These are phyloP conservation scores for Sindora glabra DNA, from an alignment of 306 rosid genomes.

Conservation along the genomic window DNA sequence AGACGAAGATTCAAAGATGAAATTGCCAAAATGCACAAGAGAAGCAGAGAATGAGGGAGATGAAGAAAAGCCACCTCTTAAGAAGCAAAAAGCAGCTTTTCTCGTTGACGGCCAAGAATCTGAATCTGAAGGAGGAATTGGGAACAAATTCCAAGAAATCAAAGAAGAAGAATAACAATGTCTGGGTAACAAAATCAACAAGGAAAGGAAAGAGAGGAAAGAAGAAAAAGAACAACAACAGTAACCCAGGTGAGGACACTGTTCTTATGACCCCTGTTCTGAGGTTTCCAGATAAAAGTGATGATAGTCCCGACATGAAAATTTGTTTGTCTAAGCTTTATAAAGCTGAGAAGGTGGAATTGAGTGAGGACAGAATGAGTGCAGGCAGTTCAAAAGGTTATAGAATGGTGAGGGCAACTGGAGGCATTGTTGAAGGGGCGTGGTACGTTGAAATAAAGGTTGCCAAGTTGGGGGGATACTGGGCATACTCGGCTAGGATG, in stretches of 20 bases:
- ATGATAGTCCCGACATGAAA: conserved; percentile 61
- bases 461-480: conserved; percentile 57
- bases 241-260: conserved; percentile 46
- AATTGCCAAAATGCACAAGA: conserved; percentile 36
- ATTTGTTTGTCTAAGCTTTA: conserved; percentile 81
- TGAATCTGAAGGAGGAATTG: conserved; percentile 34
- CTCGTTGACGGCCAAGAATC: conserved; percentile 31
- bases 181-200: conserved; percentile 87
- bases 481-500: conserved; percentile 92
- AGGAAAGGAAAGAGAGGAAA: conserved; percentile 82
- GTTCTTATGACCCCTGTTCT: conserved; percentile 80
- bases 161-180: conserved; percentile 86
- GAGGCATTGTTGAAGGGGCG: conserved; percentile 82
- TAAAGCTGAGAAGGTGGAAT: conserved; percentile 93
- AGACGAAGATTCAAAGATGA: conserved; percentile 25
- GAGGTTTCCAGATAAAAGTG: conserved; percentile 80
- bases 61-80: conserved; percentile 71
- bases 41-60: conserved; percentile 41
- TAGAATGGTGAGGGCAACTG: conserved; percentile 90
- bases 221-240: conserved; percentile 44
- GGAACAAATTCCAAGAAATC: conserved; percentile 59
- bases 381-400: conserved; percentile 92
- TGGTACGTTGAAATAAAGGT: conserved; percentile 90
- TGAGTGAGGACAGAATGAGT: conserved; percentile 76
- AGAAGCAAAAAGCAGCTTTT: conserved; percentile 83